These are phyloP conservation scores for Furcasterigmium sp. DNA, from an alignment of 2,329 filamentous ascomycete genomes.

Conservation along the genomic window DNA sequence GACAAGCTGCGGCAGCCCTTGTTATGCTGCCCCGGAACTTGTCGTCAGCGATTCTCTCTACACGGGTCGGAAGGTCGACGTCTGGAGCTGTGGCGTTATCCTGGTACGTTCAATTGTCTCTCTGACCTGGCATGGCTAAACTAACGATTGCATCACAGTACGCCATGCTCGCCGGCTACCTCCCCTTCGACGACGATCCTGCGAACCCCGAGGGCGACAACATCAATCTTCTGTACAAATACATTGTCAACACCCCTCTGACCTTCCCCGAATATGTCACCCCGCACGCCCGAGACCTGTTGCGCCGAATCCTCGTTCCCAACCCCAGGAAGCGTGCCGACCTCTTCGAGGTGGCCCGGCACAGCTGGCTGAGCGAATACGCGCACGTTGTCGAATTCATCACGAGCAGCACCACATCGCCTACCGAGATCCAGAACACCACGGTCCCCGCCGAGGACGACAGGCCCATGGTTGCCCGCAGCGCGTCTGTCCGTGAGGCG, in stretches of 20 bases:
- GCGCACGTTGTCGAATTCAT: conserved; percentile 96
- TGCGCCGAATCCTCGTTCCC: conserved; percentile 89
- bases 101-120: conserved; percentile 58
- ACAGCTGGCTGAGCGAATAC: conserved; percentile 97
- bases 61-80: conserved; percentile 95
- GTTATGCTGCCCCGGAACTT: conserved; percentile 93
- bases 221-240: conserved; percentile 98
- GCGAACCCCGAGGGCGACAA: conserved; percentile 98
- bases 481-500: conserved; percentile 86
- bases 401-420: conserved; percentile 87
- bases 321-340: conserved; percentile 93
- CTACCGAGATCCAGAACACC: conserved; percentile 77
- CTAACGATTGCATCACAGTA: conserved; percentile 59
- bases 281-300: conserved; percentile 86
- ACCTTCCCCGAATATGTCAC: conserved; percentile 99
- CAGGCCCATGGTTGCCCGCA: conserved; percentile 63
- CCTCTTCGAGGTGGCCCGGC: conserved; percentile 91
- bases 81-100: conserved; percentile 99
- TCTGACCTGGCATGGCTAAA: not conserved
- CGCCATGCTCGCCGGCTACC: conserved; percentile 95
- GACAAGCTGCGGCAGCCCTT: conserved; percentile 96
- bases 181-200: conserved; percentile 96
- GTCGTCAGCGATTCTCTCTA: conserved; percentile 97
- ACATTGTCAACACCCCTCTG: conserved; percentile 93
- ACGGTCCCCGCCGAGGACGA: conserved; percentile 56